phyloP scores from a whole-genome alignment of 352 stramenopile species.

The Globisporangium emineosum region DNA sequence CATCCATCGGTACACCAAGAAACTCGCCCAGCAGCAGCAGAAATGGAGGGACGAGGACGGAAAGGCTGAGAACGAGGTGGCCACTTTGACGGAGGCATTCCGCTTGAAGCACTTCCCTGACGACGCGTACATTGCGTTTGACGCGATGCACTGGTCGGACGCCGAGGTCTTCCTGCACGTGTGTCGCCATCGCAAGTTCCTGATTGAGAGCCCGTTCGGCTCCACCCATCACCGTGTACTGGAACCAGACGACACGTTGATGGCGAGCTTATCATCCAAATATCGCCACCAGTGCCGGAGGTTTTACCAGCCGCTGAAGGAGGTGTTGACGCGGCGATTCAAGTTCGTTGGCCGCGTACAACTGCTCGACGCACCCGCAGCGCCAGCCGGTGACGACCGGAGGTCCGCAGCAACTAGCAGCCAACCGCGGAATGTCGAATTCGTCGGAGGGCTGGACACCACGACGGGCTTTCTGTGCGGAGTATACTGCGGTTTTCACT shows the following conservation, averaged over 20 bases:
- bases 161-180: constrained; percentile 22
- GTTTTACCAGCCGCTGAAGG: constrained; percentile 29
- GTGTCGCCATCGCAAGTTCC: constrained; percentile 21
- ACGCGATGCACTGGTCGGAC: constrained; percentile 21
- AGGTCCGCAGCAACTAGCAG: neutral
- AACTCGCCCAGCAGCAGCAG: neutral
- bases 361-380: neutral
- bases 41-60: neutral
- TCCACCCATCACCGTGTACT: neutral
- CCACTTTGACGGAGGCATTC: neutral
- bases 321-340: constrained; percentile 17
- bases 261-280: constrained; percentile 12
- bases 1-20: neutral
- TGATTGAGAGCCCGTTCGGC: neutral
- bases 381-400: neutral
- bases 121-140: constrained; percentile 19
- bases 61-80: neutral
- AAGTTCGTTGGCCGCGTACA: constrained; percentile 4
- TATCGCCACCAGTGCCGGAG: constrained; percentile 27
- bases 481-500: constrained; percentile 5
- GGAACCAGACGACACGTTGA: neutral
- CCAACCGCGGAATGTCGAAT: neutral
- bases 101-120: neutral
- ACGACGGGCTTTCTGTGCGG: neutral
- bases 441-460: constrained; percentile 4